Percentiles rank a stretch among this genome's conserved stretches.
phyloP scores from a whole-genome alignment of 106 monocot genomes.

The Posidonia australis region DNA sequence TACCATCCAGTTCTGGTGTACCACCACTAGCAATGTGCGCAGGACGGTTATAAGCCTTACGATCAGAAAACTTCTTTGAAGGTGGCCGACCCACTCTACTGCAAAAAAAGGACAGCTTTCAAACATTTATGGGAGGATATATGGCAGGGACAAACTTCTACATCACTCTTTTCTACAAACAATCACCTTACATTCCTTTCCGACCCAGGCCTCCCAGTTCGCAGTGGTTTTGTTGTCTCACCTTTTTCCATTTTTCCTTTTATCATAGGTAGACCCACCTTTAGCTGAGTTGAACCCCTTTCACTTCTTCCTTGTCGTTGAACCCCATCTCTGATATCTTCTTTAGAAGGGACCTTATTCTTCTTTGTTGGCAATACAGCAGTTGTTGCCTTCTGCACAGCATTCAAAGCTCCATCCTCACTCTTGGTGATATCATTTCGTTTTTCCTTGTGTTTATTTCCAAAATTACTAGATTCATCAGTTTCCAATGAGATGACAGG shows the following conservation, averaged over 20 bases:
- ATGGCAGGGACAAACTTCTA: no score
- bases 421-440: constrained; percentile 36
- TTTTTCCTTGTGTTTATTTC: constrained; percentile 51
- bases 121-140: no score
- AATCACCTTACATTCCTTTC: constrained; percentile 59
- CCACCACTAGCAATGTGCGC: constrained; percentile 21
- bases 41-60: constrained; percentile 50
- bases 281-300: constrained; percentile 42
- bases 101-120: no score
- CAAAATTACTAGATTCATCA: constrained; percentile 51
- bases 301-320: constrained; percentile 71
- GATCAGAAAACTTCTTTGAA: constrained; percentile 69
- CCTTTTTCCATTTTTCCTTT: constrained; percentile 57
- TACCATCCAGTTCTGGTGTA: constrained; percentile 49
- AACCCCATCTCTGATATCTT: constrained; percentile 71
- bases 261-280: constrained; percentile 25
- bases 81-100: constrained; percentile 70
- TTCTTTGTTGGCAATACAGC: constrained; percentile 48
- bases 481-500: constrained; percentile 56
- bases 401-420: constrained; percentile 40
- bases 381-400: constrained; percentile 18
- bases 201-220: constrained; percentile 50
- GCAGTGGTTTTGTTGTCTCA: constrained; percentile 39
- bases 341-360: constrained; percentile 49
- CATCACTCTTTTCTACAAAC: no score